Base-by-base conservation (phyloP, 352 stramenopile genomes). In the Aphanomyces invadans region DNA sequence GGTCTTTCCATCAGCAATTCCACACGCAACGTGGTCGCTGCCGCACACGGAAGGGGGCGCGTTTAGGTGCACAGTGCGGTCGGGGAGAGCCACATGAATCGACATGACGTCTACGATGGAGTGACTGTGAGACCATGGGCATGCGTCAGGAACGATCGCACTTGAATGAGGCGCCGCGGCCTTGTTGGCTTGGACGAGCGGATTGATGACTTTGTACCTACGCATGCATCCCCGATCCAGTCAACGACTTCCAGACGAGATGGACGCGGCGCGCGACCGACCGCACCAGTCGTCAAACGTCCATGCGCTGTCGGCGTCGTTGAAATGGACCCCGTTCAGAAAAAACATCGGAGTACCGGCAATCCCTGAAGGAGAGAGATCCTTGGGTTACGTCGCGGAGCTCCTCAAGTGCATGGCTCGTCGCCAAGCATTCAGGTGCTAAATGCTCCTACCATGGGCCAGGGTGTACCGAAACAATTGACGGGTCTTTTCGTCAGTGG, bases 391-490 rank as follows among this genome's bases (percentile, higher is more conserved):
- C n/a, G n/a, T n/a, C n/a, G n/a, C n/a, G n/a, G n/a, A n/a, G n/a
- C n/a, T n/a, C n/a, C n/a, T n/a, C n/a, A n/a, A n/a, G n/a, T n/a
- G n/a, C n/a, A n/a, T n/a, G n/a, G n/a, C n/a, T n/a, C n/a, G n/a
- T n/a, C n/a, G n/a, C n/a, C n/a, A n/a, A n/a, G n/a, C n/a, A n/a
- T n/a, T n/a, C n/a, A n/a, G n/a, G n/a, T n/a, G n/a, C n/a, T n/a
- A n/a, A 11, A 28, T 31, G 2, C 29, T 0, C 51, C 9, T 10
- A 60, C 52, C 52, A 52, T 82, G 77, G 2, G 83, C 76, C 69
- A 82, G 89, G 32, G 79, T 75, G 74, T 92, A 92, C 69, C 90
- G 90, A 80, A 82, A 92, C 19, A 78, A 73, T 54, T 81, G 71
- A 44, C 83, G 81, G 3, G 76, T 70, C 46, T 74, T 71, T 26